These are phyloP conservation scores for Sarocladium oryzae DNA, from an alignment of 2,329 filamentous ascomycete species.

Conservation along the genomic window DNA sequence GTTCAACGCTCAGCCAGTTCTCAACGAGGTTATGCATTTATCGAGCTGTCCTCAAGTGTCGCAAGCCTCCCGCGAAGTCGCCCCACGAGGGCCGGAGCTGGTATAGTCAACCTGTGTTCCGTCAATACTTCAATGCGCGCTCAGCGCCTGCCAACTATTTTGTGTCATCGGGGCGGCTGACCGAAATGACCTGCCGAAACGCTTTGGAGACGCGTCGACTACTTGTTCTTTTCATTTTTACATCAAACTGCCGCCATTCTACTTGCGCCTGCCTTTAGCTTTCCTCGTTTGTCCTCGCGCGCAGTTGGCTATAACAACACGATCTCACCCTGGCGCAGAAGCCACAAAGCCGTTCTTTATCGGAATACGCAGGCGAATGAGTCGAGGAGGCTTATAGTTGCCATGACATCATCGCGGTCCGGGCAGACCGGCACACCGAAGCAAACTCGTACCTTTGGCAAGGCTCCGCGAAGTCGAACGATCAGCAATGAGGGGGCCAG, in stretches of 20 bases:
- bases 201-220: background rate
- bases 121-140: background rate
- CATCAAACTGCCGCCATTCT: background rate
- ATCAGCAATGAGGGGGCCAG: background rate
- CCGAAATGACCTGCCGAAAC: background rate
- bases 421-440: background rate
- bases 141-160: background rate
- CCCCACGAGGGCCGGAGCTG: background rate
- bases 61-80: background rate
- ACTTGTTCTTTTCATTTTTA: background rate
- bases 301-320: background rate
- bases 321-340: background rate
- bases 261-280: background rate
- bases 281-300: background rate
- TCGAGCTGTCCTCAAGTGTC: background rate
- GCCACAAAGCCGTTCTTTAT: background rate
- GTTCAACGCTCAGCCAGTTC: background rate
- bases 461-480: background rate
- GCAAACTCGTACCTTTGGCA: background rate
- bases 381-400: too few relatives aligned
- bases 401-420: background rate
- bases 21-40: constrained; percentile 2
- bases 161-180: background rate
- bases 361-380: background rate
- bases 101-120: background rate